phyloP scores from a whole-genome alignment of 306 rosid genomes.

The Cajanus cajan region DNA sequence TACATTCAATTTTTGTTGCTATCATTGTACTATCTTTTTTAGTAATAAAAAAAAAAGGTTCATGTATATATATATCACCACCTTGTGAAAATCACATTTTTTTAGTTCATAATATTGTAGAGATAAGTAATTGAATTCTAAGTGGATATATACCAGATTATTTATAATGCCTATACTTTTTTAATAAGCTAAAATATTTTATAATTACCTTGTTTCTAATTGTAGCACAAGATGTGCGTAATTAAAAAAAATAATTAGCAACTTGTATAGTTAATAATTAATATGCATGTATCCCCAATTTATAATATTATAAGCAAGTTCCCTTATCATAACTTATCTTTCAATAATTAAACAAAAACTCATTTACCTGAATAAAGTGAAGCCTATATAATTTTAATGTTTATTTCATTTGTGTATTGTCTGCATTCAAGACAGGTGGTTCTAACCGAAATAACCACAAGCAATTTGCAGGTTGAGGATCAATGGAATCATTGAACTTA shows the following conservation, averaged over 20 bases:
- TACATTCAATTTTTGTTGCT: no score
- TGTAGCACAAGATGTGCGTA: no score
- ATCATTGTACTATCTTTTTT: no score
- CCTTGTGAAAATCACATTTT: background rate
- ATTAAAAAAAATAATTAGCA: background rate
- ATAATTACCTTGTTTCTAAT: no score
- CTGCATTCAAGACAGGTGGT: slow-evolving; percentile 14
- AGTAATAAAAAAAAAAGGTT: no score
- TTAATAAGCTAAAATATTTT: no score
- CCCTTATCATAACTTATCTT: slow-evolving; percentile 23
- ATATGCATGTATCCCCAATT: background rate
- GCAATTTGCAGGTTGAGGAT: slow-evolving; percentile 31
- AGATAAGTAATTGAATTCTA: background rate
- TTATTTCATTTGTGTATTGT: background rate
- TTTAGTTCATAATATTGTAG: background rate
- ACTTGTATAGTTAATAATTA: background rate
- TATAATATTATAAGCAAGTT: slow-evolving; percentile 20
- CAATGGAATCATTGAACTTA: slow-evolving; percentile 16
- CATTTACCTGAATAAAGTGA: slow-evolving; percentile 24
- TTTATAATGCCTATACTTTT: background rate
- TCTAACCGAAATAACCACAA: slow-evolving; percentile 52
- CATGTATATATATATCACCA: no score
- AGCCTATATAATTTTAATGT: slow-evolving; percentile 5
- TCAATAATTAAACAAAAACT: slow-evolving; percentile 11
- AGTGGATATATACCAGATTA: background rate